Base-by-base conservation (phyloP, 306 rosid species). In the Trifolium fragiferum region DNA sequence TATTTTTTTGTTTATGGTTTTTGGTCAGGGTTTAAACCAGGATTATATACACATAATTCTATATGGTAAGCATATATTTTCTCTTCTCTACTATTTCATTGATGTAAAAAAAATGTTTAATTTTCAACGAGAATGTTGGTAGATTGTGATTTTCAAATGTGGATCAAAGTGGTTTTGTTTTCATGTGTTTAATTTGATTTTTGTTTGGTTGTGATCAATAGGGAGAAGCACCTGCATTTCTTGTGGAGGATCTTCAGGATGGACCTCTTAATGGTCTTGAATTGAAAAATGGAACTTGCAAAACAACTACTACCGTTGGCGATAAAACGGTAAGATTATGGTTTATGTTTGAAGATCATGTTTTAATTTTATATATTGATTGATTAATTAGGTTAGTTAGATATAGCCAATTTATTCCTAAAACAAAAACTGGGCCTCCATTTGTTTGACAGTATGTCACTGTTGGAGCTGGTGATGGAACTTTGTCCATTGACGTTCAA, bases 171-270 rank as follows among this genome's bases (percentile, higher is more conserved):
- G 63, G 53, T 65, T 78, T 80, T 78, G 46, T 11, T 76, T 66
- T 80, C 51, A 62, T 57, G 76, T 78, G 7, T 61, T 47, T 77
- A 33, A 80, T 82, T 73, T 77, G 57, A 77, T 84, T 69, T 82
- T 19, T 73, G 63, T 70, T 77, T 67, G 59, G 49, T 75, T 79
- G 41, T 82, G 87, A 78, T 82, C 68, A 43, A 61, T 78, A 94
- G 99, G 99, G 99, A 30, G 89, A 90, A 85, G 97, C 99, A 44
- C 96, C 97, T 2, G 89, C 87, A 58, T 88, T 94, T 77, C 76
- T 81, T 67, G 88, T 76, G 82, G 89, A 90, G 64, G 96, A 80
- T 75, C 77, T 82, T 72, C 89, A 83, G 63, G 77, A 81, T 77
- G 92, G 76, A 75, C 74, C 78, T 76, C 67, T 78, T 23, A 76